A percentile compares a stretch with the other conserved stretches of the same genome.
phyloP scores from a whole-genome alignment of 768 basidiomycete genomes.

The Mycena epipterygia region DNA sequence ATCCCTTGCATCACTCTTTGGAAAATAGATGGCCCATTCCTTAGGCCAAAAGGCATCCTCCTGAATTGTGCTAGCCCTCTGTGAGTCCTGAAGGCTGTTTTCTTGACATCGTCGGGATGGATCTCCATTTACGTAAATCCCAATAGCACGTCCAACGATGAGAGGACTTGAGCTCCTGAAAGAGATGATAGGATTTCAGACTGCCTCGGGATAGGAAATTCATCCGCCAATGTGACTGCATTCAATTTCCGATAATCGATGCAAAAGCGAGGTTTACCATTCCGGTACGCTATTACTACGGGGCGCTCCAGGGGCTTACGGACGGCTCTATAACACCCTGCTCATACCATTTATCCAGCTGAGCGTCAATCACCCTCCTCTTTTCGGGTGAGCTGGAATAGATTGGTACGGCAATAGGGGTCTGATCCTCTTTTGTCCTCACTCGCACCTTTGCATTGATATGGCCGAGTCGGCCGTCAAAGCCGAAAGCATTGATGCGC shows the following conservation, averaged over 20 bases:
- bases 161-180: neutral
- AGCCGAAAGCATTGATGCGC: neutral
- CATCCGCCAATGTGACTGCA: too few species aligned
- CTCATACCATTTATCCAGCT: too few species aligned
- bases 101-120: neutral
- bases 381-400: too few species aligned
- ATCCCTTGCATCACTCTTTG: neutral
- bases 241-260: too few species aligned
- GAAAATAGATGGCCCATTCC: too few species aligned
- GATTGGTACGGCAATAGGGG: conserved; percentile 11
- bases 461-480: too few species aligned
- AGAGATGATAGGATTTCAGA: neutral
- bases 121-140: neutral
- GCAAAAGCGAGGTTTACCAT: too few species aligned
- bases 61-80: neutral
- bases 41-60: neutral
- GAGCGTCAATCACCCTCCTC: neutral
- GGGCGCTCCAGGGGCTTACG: too few species aligned
- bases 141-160: neutral
- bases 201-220: too few species aligned
- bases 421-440: neutral
- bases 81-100: neutral
- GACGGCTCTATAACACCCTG: too few species aligned
- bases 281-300: too few species aligned
- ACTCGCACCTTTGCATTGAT: neutral